Evolutionary conservation across 768 basidiomycete species (phyloP), one percentile per base, ranked within the genome.

Genomic region (Auricularia sp.): DNA sequence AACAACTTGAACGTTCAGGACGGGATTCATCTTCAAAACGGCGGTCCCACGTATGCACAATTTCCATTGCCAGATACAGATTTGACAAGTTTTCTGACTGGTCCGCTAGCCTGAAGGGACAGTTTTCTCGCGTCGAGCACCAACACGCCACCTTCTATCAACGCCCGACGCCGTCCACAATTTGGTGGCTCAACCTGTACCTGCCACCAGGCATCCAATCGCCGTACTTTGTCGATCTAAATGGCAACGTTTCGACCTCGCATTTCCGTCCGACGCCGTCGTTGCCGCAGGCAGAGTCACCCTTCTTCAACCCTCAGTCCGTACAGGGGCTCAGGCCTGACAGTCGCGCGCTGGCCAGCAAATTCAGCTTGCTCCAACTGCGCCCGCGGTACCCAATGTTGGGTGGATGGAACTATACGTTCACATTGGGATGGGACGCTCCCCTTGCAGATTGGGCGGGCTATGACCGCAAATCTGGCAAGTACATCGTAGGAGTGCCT

Each of bases 331-430:
- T 33, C 8, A 59, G 33, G 56, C 47, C 47, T 18, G 47, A 21
- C 21, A 51, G 18, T 51, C 47, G 47, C 12, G 53, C 53, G 23
- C 36, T 56, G 36, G 56, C 34, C 8, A 35, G 56, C 56, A 80
- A 83, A 54, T 79, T 80, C 70, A 90, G 90, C 62, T 67, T 88
- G 29, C 79, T 99, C 33, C 94, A 98, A 70, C 73, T 98, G 61
- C 81, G 81, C 47, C 96, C 97, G 0, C 84, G 97, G 56, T 99
- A 94, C 74, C 97, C 97, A 36, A 71, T 99, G 56, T 74, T 98
- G 69, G 97, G 97, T 36, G 93, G 96, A 53, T 99, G 97, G 97
- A 98, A 97, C 72, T 98, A 96, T 74, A 86, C 80, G 53, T 98
- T 95, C 77, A 93, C 92, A 4, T 80, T 98, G 3, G 97, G 97